A percentile compares a stretch with the other conserved stretches of the same genome.
These are phyloP conservation scores for Echinochloa phyllopogon DNA, from an alignment of 176 grass and related monocot species.

Conservation along the genomic window DNA sequence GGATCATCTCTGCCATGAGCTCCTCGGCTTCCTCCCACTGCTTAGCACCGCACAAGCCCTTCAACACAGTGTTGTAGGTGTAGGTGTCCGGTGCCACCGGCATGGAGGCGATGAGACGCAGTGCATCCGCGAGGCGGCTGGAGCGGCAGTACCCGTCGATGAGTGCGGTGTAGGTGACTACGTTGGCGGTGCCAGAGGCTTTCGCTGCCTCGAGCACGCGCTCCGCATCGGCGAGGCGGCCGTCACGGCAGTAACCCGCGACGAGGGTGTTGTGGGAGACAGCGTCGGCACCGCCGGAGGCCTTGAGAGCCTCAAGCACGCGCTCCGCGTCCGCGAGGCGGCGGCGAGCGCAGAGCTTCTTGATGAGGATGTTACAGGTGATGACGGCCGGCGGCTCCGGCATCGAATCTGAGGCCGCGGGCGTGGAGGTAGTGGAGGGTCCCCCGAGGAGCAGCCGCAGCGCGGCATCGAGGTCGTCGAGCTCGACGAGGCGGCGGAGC, in stretches of 20 bases:
- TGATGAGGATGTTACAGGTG: constrained; percentile 52
- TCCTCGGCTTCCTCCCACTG: constrained; percentile 45
- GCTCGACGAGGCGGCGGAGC: constrained; percentile 52
- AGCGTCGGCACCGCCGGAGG: constrained; percentile 40
- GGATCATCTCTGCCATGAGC: constrained; percentile 56
- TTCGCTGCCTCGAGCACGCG: constrained; percentile 35
- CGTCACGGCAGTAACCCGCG: constrained; percentile 53
- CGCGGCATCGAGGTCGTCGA: constrained; percentile 51
- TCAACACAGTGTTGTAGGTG: constrained; percentile 61
- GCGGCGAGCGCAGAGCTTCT: constrained; percentile 44
- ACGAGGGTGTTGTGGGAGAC: constrained; percentile 65
- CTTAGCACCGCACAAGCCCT: constrained; percentile 50
- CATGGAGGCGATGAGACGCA: constrained; percentile 52
- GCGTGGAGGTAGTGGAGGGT: constrained; percentile 13
- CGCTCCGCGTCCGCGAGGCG: constrained; percentile 45
- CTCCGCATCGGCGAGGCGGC: constrained; percentile 46
- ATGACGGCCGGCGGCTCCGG: constrained; percentile 36
- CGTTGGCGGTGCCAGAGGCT: constrained; percentile 35
- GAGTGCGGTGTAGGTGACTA: constrained; percentile 48
- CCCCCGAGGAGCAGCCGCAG: constrained; percentile 39
- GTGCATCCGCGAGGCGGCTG: constrained; percentile 41
- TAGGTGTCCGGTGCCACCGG: constrained; percentile 50
- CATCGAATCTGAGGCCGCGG: not conserved
- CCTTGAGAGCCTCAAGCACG: constrained; percentile 46
- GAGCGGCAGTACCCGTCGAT: constrained; percentile 52